A percentile compares a stretch with the other conserved stretches of the same genome.
phyloP scores from a whole-genome alignment of 2,329 filamentous ascomycete genomes.

The Aspergillus ibericus region DNA sequence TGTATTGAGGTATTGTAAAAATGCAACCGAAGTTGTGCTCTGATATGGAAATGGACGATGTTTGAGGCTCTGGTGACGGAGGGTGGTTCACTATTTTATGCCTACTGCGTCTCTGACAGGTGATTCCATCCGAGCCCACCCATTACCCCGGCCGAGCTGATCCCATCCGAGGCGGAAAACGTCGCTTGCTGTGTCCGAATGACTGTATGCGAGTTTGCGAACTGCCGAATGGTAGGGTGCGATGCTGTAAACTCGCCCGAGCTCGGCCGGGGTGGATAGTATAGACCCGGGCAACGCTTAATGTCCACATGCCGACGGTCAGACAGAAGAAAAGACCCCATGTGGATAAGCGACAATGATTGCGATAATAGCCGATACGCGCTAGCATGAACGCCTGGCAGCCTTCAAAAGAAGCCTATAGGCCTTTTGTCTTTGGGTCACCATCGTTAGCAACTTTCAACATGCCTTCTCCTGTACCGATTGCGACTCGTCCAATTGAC shows the following conservation, averaged over 20 bases:
- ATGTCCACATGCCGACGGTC: background rate
- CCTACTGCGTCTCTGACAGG: background rate
- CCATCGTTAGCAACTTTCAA: background rate
- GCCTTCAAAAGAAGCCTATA: background rate
- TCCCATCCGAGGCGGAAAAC: background rate
- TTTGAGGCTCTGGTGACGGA: background rate
- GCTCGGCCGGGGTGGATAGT: background rate
- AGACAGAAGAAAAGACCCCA: background rate
- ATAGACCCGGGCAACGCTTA: background rate
- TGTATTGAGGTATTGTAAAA: background rate
- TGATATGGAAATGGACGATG: background rate
- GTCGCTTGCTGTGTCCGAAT: background rate
- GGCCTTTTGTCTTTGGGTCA: background rate
- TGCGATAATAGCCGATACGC: background rate
- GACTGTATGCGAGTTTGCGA: background rate
- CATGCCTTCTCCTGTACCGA: slow-evolving; percentile 3
- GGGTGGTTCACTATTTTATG: background rate
- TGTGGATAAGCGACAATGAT: background rate
- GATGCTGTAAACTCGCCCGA: background rate
- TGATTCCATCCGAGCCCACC: background rate
- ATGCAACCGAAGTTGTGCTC: background rate
- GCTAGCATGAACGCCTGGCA: background rate
- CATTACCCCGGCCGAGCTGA: background rate
- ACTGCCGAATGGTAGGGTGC: background rate
- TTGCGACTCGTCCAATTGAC: slow-evolving; percentile 3